Evolutionary conservation across 2,329 filamentous ascomycete genomes (phyloP), one percentile per base, ranked within the genome.

Genomic region (Thelonectria olida): DNA sequence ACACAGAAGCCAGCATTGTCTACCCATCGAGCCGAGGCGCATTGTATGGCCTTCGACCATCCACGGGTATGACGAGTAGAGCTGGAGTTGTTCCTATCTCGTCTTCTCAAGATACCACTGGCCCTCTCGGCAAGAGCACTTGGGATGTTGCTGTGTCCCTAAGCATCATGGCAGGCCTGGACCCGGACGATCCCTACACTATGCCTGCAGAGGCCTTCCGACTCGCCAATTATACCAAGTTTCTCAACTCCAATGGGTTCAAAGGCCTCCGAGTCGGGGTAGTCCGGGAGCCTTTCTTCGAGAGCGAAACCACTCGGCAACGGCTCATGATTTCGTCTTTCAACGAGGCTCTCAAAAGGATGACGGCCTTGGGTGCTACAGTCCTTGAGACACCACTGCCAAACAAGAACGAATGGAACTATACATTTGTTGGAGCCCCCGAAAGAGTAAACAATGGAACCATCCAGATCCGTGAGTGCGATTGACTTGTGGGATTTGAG

Each of bases 1-100:
- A 54, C 25, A 54, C 52, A 5, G 52, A 54, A 36, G 39, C 38
- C 28, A 54, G 52, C 28, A 54, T 54, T 10, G 17, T 45, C 1
- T 22, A 22, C 23, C 52, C 52, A 13, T 31, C 38, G 9, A 54
- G 52, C 39, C 38, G 41, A 22, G 25, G 17, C 9, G 52, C 52
- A 3, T 41, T 54, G n/a, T 54, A 17, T 19, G 52, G 23, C 5
- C 27, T 54, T 5, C 38, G 52, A 25, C 52, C 52, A 1, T 54
- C 52, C 25, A 54, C 52, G 5, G 52, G 52, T 3, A 28, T 42
- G 8, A 54, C 52, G 17, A 54, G 52, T 4, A 54, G 52, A 20
- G 31, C 38, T 12, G 52, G 52, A 12, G 52, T 54, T 4, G 52
- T 54, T 5, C 52, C 52, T 7, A 54, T 54, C 25, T 54, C 39